These are phyloP conservation scores for Crithidia bombi DNA, from an alignment of 208 protist genomes.

Conservation along the genomic window DNA sequence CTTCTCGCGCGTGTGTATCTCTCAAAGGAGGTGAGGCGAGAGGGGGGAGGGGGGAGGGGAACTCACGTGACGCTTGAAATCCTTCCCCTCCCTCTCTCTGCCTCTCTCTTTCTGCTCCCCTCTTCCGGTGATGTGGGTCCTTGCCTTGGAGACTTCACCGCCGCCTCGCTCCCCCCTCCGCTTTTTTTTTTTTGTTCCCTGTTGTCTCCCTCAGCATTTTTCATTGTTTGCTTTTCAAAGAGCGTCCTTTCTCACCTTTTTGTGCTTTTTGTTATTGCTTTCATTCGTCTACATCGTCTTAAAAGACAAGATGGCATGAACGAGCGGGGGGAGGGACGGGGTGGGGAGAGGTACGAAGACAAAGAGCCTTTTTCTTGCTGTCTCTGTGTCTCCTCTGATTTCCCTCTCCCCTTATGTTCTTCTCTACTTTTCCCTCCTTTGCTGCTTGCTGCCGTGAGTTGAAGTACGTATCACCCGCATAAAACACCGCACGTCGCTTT, in stretches of 20 bases:
- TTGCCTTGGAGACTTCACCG: too few species aligned
- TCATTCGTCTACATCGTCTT: constrained; percentile 2
- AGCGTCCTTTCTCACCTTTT: neutral
- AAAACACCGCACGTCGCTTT: neutral
- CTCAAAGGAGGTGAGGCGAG: too few species aligned
- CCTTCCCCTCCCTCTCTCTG: too few species aligned
- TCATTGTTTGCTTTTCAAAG: constrained; percentile 4
- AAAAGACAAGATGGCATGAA: neutral
- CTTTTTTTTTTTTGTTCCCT: constrained; percentile 7
- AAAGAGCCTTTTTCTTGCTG: neutral
- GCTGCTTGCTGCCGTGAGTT: neutral
- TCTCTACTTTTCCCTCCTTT: neutral
- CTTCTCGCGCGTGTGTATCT: too few species aligned
- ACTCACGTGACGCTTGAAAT: too few species aligned
- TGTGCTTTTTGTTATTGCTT: neutral
- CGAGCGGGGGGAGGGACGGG: too few species aligned
- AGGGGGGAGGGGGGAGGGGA: too few species aligned
- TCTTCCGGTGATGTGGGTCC: neutral
- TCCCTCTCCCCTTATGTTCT: neutral
- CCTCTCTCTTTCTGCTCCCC: too few species aligned
- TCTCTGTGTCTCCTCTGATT: too few species aligned
- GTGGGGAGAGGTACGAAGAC: too few species aligned
- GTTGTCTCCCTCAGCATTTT: neutral
- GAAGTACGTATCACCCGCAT: neutral
- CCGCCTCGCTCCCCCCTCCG: neutral